phyloP scores from a whole-genome alignment of 2,329 filamentous ascomycete species.

The Claviceps sp. region DNA sequence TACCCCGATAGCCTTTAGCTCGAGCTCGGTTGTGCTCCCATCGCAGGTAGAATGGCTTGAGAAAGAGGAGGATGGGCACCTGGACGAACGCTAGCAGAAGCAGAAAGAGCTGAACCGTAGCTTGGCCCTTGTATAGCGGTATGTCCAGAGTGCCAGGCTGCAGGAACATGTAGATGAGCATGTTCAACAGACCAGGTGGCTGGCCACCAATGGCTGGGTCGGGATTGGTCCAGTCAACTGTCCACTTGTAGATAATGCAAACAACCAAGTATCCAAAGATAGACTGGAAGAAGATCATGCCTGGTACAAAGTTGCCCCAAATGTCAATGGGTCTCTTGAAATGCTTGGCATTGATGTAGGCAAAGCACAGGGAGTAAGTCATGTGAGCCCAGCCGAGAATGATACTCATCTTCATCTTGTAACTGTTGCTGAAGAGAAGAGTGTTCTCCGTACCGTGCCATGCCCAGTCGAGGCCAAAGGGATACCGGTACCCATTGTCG shows the following conservation, averaged over 20 bases:
- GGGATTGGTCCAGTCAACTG: constrained; percentile 60
- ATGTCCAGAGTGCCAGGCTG: constrained; percentile 64
- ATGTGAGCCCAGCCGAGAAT: constrained; percentile 95
- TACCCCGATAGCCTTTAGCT: constrained; percentile 79
- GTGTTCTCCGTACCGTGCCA: constrained; percentile 97
- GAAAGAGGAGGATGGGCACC: constrained; percentile 80
- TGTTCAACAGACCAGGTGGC: constrained; percentile 87
- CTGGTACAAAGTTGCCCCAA: constrained; percentile 92
- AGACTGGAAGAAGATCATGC: constrained; percentile 98
- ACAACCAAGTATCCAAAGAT: constrained; percentile 96
- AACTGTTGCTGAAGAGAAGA: constrained; percentile 90
- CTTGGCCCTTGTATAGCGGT: constrained; percentile 67
- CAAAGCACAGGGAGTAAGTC: constrained; percentile 92
- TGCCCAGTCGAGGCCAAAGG: constrained; percentile 88
- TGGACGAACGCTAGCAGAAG: constrained; percentile 72
- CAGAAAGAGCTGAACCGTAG: constrained; percentile 59
- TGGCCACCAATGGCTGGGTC: constrained; percentile 30
- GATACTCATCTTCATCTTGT: constrained; percentile 99
- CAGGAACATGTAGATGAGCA: constrained; percentile 99
- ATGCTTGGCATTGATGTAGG: constrained; percentile 84
- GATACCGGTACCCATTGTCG: constrained; percentile 65
- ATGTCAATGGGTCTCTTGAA: constrained; percentile 94
- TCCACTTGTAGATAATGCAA: constrained; percentile 96
- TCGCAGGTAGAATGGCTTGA: constrained; percentile 92
- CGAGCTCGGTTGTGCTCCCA: constrained; percentile 86